Base-by-base conservation (phyloP, 805 yeast species). In the Kluyveromyces aestuarii region DNA sequence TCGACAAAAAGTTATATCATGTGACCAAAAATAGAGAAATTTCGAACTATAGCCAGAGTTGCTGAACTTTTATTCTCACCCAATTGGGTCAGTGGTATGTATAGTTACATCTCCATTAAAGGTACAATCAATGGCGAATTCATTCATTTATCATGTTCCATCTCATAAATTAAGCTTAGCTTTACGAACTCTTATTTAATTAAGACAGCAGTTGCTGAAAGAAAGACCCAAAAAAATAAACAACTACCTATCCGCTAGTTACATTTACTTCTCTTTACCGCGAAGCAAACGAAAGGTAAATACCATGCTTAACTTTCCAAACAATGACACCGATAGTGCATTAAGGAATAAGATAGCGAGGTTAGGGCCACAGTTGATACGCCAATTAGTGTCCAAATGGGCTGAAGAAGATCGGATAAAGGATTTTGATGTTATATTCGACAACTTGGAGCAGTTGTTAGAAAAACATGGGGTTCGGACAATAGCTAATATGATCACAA, bases 401-500 rank as follows among this genome's bases (percentile, higher is more conserved):
- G 18, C 33, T 50, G 46, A 49, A 40, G 18, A 39, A 14, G n/a
- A 27, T 52, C 38, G 21, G 35, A 33, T 36, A 6, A 11, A 49
- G 47, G 33, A 51, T 61, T 38, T 30, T 59, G 27, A 33, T 42
- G 6, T 48, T 52, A 42, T 60, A 53, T 46, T 62, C 61, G 61
- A 61, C 58, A 1, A 33, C 36, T 36, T 43, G 16, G 47, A 44
- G 46, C 46, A 55, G 50, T 19, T 46, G 48, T 63, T 13, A 71
- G 68, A 46, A 54, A 63, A 46, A 63, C 39, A 33, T 33, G 45
- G 45, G 21, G 27, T 43, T 2, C 45, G 59, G 43, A 52, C 70
- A 19, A 66, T 80, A 6, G 80, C 79, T 49, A 59, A 63, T 36
- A 66, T 80, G n/a, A 50, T 78, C 8, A 70, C 62, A 38, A 74